phyloP scores from a whole-genome alignment of 345 rosid species.

The Citrus trifoliata region DNA sequence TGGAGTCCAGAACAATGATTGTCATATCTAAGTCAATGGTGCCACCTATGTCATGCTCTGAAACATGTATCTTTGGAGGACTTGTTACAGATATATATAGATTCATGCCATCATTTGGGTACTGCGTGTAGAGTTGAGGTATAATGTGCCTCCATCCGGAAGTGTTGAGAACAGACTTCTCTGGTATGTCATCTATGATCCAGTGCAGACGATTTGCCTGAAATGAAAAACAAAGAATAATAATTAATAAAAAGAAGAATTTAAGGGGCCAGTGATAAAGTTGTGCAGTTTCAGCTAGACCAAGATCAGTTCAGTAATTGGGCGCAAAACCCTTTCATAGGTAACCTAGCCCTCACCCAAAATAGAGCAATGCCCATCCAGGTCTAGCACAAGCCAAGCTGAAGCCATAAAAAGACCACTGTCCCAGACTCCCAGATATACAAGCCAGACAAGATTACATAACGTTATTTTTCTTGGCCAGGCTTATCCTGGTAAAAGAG shows the following conservation, averaged over 20 bases:
- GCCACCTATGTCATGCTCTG: conserved; percentile 32
- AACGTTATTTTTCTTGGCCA: background rate
- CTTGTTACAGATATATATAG: conserved; percentile 47
- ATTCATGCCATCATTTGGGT: conserved; percentile 57
- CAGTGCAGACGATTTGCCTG: conserved; percentile 65
- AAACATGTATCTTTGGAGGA: conserved; percentile 47
- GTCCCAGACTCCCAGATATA: background rate
- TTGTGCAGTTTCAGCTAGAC: background rate
- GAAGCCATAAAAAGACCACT: background rate
- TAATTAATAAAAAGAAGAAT: no score
- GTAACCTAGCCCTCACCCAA: background rate
- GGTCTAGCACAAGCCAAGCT: background rate
- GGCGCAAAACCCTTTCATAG: background rate
- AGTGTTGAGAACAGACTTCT: conserved; percentile 60
- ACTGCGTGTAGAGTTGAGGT: conserved; percentile 56
- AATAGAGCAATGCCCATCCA: background rate
- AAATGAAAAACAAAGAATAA: background rate
- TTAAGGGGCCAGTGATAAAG: background rate
- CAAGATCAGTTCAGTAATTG: background rate
- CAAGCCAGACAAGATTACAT: background rate
- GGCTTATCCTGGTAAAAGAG: background rate
- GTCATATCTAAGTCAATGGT: conserved; percentile 43
- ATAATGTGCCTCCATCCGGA: conserved; percentile 57
- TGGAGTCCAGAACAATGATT: conserved; percentile 47
- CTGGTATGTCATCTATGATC: conserved; percentile 39